phyloP scores from a whole-genome alignment of 148 eudicot genomes.

The Vaccinium myrtillus region DNA sequence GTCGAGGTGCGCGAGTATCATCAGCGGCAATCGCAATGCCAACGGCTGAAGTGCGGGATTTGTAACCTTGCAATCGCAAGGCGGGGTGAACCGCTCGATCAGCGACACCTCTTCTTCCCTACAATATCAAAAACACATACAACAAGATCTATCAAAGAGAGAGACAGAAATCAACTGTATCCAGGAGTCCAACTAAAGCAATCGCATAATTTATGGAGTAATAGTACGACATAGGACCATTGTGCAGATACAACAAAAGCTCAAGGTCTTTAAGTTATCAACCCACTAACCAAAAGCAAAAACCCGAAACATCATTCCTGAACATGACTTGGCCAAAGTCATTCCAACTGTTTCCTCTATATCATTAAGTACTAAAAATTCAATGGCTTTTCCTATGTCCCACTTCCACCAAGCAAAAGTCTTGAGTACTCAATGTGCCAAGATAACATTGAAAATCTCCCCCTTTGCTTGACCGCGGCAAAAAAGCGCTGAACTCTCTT shows the following conservation, averaged over 20 bases:
- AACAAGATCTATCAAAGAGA: not conserved
- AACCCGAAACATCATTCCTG: constrained; percentile 2
- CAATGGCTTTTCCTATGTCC: not conserved
- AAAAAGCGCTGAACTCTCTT: not conserved
- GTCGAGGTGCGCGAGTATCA: not conserved
- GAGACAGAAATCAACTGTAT: not conserved
- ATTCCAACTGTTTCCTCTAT: not conserved
- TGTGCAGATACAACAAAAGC: not conserved
- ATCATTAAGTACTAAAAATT: not conserved
- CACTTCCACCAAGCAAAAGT: not conserved
- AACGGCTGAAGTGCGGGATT: not conserved
- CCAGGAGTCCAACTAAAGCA: not conserved
- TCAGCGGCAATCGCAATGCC: not conserved
- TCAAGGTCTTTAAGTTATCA: not conserved
- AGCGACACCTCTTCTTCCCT: not conserved
- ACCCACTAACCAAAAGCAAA: not conserved
- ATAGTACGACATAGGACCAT: not conserved
- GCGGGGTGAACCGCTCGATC: not conserved
- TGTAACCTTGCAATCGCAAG: not conserved
- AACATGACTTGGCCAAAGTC: not conserved
- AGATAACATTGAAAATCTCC: constrained; percentile 1
- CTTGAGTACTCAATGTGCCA: not conserved
- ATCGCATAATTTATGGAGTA: not conserved
- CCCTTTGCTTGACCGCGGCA: not conserved
- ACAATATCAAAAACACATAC: not conserved